phyloP scores from a whole-genome alignment of 2,329 filamentous ascomycete genomes.

The Alternaria ventricosa region DNA sequence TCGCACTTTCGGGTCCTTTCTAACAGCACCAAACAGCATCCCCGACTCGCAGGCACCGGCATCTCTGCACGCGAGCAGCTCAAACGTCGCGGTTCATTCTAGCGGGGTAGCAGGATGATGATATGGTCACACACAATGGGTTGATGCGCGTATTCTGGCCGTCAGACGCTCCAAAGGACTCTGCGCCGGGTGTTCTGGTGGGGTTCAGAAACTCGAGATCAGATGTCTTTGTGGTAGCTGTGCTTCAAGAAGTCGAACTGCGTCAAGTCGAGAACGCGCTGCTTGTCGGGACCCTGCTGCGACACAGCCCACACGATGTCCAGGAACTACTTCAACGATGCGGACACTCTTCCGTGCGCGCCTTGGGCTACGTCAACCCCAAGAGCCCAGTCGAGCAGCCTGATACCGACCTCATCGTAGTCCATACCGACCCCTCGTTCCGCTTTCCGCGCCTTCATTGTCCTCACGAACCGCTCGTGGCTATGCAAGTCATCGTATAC shows the following conservation, averaged over 20 bases:
- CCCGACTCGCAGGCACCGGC: slow-evolving; percentile 75
- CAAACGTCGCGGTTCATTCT: slow-evolving; percentile 93
- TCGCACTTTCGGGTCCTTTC: neutral
- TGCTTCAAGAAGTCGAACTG: slow-evolving; percentile 83
- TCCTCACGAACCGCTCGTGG: slow-evolving; percentile 67
- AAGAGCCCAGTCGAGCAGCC: slow-evolving; percentile 56
- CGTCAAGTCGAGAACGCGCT: slow-evolving; percentile 82
- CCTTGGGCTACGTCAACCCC: slow-evolving; percentile 82
- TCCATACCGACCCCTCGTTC: slow-evolving; percentile 58
- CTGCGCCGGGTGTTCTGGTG: slow-evolving; percentile 82
- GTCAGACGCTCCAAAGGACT: slow-evolving; percentile 77
- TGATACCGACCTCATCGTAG: slow-evolving; percentile 74
- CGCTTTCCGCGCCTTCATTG: slow-evolving; percentile 77
- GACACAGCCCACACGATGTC: slow-evolving; percentile 80
- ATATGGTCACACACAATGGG: slow-evolving; percentile 74
- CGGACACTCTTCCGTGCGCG: slow-evolving; percentile 80
- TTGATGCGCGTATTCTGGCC: slow-evolving; percentile 99
- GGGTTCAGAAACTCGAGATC: slow-evolving; percentile 94
- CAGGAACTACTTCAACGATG: slow-evolving; percentile 84
- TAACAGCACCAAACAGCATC: slow-evolving; percentile 67
- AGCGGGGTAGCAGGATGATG: slow-evolving; percentile 62
- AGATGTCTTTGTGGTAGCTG: slow-evolving; percentile 87
- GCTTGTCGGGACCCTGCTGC: slow-evolving; percentile 80
- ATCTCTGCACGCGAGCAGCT: slow-evolving; percentile 96
- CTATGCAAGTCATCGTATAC: slow-evolving; percentile 87